Percentiles rank a stretch among this genome's conserved stretches.
phyloP scores from a whole-genome alignment of 192 early-diverging fungal species.

The Podila epigama region DNA sequence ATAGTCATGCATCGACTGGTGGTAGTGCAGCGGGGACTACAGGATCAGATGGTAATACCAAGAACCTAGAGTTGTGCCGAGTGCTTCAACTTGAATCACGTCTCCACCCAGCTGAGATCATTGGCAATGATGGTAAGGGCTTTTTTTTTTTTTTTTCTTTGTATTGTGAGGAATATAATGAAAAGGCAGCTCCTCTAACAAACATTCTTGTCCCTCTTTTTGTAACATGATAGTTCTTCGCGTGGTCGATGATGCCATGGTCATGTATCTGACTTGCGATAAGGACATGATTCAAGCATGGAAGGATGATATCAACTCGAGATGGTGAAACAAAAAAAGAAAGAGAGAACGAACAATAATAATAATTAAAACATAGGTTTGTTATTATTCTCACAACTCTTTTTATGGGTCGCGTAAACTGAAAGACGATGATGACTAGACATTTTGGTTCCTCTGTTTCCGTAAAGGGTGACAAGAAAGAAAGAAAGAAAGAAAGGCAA shows the following conservation, averaged over 20 bases:
- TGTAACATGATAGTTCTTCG: constrained; percentile 21
- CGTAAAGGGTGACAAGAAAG: no score
- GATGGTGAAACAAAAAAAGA: no score
- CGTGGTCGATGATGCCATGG: constrained; percentile 40
- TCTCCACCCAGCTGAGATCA: constrained; percentile 37
- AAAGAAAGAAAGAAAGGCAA: no score
- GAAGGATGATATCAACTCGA: constrained; percentile 47
- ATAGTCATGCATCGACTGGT: no score
- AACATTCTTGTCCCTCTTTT: not conserved
- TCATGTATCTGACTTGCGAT: constrained; percentile 38
- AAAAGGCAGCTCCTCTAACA: not conserved
- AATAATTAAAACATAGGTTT: no score
- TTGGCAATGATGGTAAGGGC: constrained; percentile 47
- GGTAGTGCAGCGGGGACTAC: no score
- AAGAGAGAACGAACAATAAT: no score
- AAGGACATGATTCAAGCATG: constrained; percentile 42
- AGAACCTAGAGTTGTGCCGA: constrained; percentile 29
- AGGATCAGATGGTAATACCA: not conserved
- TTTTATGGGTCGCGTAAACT: no score
- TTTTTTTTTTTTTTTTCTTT: not conserved
- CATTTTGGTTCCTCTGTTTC: no score
- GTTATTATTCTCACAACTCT: no score
- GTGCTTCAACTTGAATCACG: constrained; percentile 45
- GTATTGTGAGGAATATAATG: not conserved
- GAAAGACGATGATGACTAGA: no score